These are phyloP conservation scores for Apiospora marii DNA, from an alignment of 2,329 filamentous ascomycete genomes.

Conservation along the genomic window DNA sequence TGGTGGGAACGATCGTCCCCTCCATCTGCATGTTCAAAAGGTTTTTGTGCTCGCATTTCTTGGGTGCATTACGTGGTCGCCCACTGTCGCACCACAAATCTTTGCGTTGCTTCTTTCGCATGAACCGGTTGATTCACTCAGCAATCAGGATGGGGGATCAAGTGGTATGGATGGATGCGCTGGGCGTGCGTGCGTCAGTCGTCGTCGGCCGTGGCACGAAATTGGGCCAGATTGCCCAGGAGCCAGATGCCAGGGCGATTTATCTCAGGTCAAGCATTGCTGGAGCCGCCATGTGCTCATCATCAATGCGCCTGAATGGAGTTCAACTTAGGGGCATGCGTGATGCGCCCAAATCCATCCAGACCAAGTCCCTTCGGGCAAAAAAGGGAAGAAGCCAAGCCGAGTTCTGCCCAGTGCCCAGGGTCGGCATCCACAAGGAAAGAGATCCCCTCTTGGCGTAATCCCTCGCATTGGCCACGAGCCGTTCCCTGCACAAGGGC, in stretches of 20 bases:
- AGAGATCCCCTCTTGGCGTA: slow-evolving; percentile 16
- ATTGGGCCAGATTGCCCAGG: slow-evolving; percentile 5
- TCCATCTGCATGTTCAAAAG: slow-evolving; percentile 7
- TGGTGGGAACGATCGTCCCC: slow-evolving; percentile 1
- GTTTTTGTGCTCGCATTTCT: neutral
- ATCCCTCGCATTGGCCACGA: neutral
- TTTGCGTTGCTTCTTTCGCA: slow-evolving; percentile 19
- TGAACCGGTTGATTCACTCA: slow-evolving; percentile 5
- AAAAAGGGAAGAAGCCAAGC: slow-evolving; percentile 5
- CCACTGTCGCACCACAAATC: slow-evolving; percentile 19
- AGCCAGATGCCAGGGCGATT: slow-evolving; percentile 13
- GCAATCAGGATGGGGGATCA: neutral
- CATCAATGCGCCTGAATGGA: slow-evolving; percentile 21
- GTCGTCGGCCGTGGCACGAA: neutral
- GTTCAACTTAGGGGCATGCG: slow-evolving; percentile 10
- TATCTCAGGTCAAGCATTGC: slow-evolving; percentile 15
- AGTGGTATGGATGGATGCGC: slow-evolving; percentile 7
- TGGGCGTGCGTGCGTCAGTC: slow-evolving; percentile 8
- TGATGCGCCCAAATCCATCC: slow-evolving; percentile 1
- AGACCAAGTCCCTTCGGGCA: neutral
- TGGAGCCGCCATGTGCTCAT: slow-evolving; percentile 20
- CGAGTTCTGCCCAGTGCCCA: slow-evolving; percentile 7
- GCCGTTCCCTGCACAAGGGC: neutral
- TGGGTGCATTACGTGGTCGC: slow-evolving; percentile 4
- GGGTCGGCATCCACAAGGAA: slow-evolving; percentile 10